phyloP scores from a whole-genome alignment of 441 rosid species.

The Euphorbia neoarborescens region DNA sequence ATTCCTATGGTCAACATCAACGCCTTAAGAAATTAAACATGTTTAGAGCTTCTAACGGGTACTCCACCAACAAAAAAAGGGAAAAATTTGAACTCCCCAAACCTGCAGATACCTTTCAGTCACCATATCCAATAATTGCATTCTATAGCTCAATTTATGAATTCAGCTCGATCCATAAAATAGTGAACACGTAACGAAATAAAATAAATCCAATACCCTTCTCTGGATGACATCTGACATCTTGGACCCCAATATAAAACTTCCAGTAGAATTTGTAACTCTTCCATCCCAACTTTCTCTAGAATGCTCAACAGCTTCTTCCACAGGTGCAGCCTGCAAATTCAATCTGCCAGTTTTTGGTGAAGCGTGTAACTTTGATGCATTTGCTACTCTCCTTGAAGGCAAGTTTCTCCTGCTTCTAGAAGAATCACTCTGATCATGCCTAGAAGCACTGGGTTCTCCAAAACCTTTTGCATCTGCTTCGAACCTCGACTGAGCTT shows the following conservation, averaged over 20 bases:
- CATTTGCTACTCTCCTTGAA: constrained; percentile 56
- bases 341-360: constrained; percentile 63
- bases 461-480: constrained; percentile 37
- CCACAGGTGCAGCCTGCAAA: constrained; percentile 40
- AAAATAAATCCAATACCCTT: constrained; percentile 51
- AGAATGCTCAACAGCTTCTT: constrained; percentile 49
- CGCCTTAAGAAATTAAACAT: background rate
- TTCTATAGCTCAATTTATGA: background rate
- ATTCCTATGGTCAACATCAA: background rate
- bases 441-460: constrained; percentile 45
- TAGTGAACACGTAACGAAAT: background rate
- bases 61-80: background rate
- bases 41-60: background rate
- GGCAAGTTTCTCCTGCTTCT: constrained; percentile 55
- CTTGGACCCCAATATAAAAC: constrained; percentile 46
- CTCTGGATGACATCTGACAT: constrained; percentile 79
- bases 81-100: background rate
- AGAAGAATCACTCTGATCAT: constrained; percentile 61
- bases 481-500: constrained; percentile 51
- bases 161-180: background rate
- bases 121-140: background rate
- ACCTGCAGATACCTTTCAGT: background rate
- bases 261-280: constrained; percentile 41
- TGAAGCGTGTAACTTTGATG: constrained; percentile 61
- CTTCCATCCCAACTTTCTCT: constrained; percentile 68